These are phyloP conservation scores for Golubevia sp. DNA, from an alignment of 1,284 basidiomycete genomes.

Conservation along the genomic window DNA sequence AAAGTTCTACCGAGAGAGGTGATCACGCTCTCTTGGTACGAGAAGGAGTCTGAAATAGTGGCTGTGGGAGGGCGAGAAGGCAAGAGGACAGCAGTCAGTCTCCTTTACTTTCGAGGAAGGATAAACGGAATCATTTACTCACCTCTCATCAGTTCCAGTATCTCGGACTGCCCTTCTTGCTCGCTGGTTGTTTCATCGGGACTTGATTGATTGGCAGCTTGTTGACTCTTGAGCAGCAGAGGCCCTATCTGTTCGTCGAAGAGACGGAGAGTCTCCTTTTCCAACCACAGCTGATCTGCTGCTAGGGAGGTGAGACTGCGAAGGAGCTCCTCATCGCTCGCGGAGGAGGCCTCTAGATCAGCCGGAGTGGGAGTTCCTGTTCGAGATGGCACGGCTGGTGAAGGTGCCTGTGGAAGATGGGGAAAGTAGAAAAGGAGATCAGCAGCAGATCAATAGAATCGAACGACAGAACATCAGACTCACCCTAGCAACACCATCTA, in stretches of 20 bases:
- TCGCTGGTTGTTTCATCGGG: too few relatives aligned
- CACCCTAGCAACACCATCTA: conserved; percentile 1
- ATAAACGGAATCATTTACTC: too few relatives aligned
- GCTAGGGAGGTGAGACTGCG: conserved; percentile 7
- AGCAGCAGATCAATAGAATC: background rate
- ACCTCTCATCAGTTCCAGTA: too few relatives aligned
- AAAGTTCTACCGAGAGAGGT: conserved; percentile 66
- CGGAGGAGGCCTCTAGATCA: background rate
- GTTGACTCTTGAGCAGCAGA: too few relatives aligned
- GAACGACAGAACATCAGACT: background rate
- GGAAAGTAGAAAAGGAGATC: background rate
- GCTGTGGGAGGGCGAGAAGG: conserved; percentile 60
- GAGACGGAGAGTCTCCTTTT: background rate
- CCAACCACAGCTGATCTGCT: conserved; percentile 11
- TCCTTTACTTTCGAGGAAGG: too few relatives aligned
- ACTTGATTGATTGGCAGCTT: too few relatives aligned
- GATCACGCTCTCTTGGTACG: conserved; percentile 59
- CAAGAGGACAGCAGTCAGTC: background rate
- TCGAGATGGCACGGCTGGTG: conserved; percentile 1
- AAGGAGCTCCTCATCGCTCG: conserved; percentile 2
- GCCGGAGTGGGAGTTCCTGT: conserved; percentile 7
- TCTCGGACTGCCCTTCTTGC: too few relatives aligned
- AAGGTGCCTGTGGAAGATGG: background rate
- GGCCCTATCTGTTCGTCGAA: conserved; percentile 3
- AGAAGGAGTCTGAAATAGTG: too few relatives aligned